These are phyloP conservation scores for Exophiala aquamarina DNA, from an alignment of 2,329 filamentous ascomycete genomes.

Conservation along the genomic window DNA sequence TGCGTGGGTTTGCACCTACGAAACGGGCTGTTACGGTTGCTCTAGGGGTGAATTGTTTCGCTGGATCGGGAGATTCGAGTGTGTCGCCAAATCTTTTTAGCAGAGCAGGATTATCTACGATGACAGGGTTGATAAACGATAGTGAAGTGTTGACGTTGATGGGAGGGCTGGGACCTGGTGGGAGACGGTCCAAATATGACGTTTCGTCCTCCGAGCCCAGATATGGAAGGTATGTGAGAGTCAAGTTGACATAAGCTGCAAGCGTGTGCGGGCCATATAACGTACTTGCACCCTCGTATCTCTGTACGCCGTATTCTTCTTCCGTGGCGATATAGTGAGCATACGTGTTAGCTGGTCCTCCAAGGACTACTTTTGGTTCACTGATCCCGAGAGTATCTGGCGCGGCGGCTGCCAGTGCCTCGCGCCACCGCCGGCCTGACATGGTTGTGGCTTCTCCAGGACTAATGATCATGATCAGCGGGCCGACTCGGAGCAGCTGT, in stretches of 20 bases:
- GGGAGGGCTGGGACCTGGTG: conserved; percentile 65
- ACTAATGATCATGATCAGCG: conserved; percentile 78
- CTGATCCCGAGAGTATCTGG: conserved; percentile 50
- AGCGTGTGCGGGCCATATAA: conserved; percentile 82
- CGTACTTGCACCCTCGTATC: conserved; percentile 93
- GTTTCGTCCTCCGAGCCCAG: conserved; percentile 43
- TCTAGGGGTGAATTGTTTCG: conserved; percentile 59
- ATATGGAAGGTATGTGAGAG: conserved; percentile 68
- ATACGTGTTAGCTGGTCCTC: conserved; percentile 88
- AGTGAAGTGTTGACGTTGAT: conserved; percentile 76
- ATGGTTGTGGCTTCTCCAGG: conserved; percentile 91
- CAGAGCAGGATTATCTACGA: conserved; percentile 67
- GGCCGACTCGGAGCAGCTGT: conserved; percentile 79
- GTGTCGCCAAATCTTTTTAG: conserved; percentile 72
- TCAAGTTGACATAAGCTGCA: conserved; percentile 83
- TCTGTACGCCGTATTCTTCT: conserved; percentile 79
- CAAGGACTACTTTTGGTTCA: conserved; percentile 73
- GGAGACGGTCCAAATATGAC: conserved; percentile 45
- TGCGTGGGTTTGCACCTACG: conserved; percentile 84
- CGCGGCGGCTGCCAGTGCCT: conserved; percentile 61
- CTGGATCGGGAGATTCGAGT: conserved; percentile 53
- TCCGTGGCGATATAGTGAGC: conserved; percentile 77
- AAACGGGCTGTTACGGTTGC: conserved; percentile 67
- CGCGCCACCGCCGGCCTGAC: conserved; percentile 83
- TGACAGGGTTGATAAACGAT: conserved; percentile 76